Evolutionary conservation across 345 rosid species (phyloP).

Genomic region (Lepidium africanum): DNA sequence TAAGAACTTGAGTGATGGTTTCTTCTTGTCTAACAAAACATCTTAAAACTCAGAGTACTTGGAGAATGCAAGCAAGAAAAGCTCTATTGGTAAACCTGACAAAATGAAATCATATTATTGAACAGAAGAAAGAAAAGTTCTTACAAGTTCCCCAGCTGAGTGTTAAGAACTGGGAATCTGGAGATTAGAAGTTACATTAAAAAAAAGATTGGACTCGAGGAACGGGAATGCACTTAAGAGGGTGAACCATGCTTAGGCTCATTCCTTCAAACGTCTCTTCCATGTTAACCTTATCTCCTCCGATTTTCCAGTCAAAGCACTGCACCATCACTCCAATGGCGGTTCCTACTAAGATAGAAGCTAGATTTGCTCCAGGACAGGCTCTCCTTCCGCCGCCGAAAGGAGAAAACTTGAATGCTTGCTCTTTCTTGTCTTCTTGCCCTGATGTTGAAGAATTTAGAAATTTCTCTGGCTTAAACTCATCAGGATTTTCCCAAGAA

Average conservation of each 20-base stretch:
- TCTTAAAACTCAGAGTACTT: constrained; percentile 45
- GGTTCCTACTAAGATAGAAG: neutral
- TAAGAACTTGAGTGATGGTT: constrained; percentile 47
- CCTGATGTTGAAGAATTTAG: neutral
- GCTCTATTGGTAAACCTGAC: constrained; percentile 50
- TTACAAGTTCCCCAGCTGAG: too few species aligned
- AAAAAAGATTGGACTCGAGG: neutral
- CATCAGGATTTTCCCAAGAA: too few species aligned
- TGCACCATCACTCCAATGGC: neutral
- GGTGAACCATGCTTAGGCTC: neutral
- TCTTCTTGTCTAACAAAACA: constrained; percentile 33
- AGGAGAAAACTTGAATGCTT: neutral
- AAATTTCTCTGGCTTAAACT: neutral
- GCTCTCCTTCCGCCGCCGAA: neutral
- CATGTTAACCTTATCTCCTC: neutral
- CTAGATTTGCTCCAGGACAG: neutral
- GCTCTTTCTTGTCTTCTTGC: neutral
- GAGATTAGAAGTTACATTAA: neutral
- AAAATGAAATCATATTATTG: constrained; percentile 9
- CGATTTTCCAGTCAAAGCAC: neutral
- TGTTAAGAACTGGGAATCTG: neutral
- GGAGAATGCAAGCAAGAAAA: constrained; percentile 56
- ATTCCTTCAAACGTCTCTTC: neutral
- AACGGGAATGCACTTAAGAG: neutral
- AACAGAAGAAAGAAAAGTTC: too few species aligned